A percentile compares a stretch with the other conserved stretches of the same genome.
phyloP scores from a whole-genome alignment of 768 basidiomycete genomes.

The Roridomyces roridus region DNA sequence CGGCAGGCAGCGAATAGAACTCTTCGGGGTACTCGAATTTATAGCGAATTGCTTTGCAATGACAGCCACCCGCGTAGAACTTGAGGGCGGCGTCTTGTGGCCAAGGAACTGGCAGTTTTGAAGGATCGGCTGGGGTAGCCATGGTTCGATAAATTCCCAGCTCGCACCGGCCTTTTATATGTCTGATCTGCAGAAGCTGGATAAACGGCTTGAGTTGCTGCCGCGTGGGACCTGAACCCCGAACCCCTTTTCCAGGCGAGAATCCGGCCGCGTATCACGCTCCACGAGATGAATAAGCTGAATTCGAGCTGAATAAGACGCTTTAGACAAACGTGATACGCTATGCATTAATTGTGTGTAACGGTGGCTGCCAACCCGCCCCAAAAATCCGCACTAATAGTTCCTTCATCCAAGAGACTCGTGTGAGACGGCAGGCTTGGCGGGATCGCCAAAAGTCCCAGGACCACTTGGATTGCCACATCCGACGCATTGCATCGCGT shows the following conservation, averaged over 20 bases:
- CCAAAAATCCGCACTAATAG: constrained; percentile 33
- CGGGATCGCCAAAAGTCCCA: constrained; percentile 39
- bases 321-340: too few relatives aligned
- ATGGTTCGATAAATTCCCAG: too few relatives aligned
- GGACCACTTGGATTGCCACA: constrained; percentile 25
- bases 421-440: constrained; percentile 32
- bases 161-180: too few relatives aligned
- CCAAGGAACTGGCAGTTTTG: constrained; percentile 8
- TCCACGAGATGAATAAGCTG: too few relatives aligned
- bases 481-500: constrained; percentile 21
- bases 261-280: too few relatives aligned
- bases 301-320: too few relatives aligned
- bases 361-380: constrained; percentile 22
- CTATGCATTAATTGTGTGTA: constrained; percentile 10
- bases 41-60: constrained; percentile 20
- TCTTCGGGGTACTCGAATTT: constrained; percentile 17
- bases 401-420: constrained; percentile 29
- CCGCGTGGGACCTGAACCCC: too few relatives aligned
- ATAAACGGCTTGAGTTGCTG: too few relatives aligned
- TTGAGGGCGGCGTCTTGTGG: constrained; percentile 5
- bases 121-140: too few relatives aligned
- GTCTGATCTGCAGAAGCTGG: too few relatives aligned
- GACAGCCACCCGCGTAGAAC: constrained; percentile 15
- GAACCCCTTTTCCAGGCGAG: too few relatives aligned
- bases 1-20: constrained; percentile 13